phyloP scores from a whole-genome alignment of 2,329 filamentous ascomycete genomes.

The Stylonectria norvegica region DNA sequence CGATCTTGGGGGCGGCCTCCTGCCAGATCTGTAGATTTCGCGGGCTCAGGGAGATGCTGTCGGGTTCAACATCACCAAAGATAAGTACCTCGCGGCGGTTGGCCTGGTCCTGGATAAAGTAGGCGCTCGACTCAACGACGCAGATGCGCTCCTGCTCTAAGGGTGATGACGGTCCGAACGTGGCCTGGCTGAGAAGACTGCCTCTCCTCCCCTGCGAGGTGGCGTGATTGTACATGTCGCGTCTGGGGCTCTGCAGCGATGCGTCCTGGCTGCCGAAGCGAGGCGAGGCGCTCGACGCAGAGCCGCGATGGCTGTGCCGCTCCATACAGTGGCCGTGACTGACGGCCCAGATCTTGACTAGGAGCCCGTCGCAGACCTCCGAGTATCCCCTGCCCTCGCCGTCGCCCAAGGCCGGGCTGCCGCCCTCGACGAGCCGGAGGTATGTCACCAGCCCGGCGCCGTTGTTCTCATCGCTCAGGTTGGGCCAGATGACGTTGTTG shows the following conservation, averaged over 20 bases:
- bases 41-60: slow-evolving; percentile 76
- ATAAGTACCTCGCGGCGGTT: slow-evolving; percentile 79
- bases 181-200: slow-evolving; percentile 32
- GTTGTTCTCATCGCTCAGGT: slow-evolving; percentile 91
- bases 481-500: slow-evolving; percentile 98
- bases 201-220: slow-evolving; percentile 21
- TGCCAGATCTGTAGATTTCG: slow-evolving; percentile 82
- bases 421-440: slow-evolving; percentile 81
- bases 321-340: slow-evolving; percentile 89
- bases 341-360: slow-evolving; percentile 82
- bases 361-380: slow-evolving; percentile 82
- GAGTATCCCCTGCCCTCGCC: slow-evolving; percentile 80
- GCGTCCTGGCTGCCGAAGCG: slow-evolving; percentile 50
- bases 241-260: slow-evolving; percentile 28
- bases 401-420: slow-evolving; percentile 77
- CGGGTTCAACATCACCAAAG: slow-evolving; percentile 94
- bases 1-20: slow-evolving; percentile 83
- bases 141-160: slow-evolving; percentile 51
- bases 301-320: slow-evolving; percentile 62
- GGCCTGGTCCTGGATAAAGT: slow-evolving; percentile 77
- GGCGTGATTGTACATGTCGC: slow-evolving; percentile 26
- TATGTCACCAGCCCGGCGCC: slow-evolving; percentile 92
- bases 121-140: slow-evolving; percentile 85
- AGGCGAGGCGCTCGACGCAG: slow-evolving; percentile 47
- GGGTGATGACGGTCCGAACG: slow-evolving; percentile 23